Conservation (phyloP, 768 basidiomycete genomes). For the Termitomyces sp. region DNA sequence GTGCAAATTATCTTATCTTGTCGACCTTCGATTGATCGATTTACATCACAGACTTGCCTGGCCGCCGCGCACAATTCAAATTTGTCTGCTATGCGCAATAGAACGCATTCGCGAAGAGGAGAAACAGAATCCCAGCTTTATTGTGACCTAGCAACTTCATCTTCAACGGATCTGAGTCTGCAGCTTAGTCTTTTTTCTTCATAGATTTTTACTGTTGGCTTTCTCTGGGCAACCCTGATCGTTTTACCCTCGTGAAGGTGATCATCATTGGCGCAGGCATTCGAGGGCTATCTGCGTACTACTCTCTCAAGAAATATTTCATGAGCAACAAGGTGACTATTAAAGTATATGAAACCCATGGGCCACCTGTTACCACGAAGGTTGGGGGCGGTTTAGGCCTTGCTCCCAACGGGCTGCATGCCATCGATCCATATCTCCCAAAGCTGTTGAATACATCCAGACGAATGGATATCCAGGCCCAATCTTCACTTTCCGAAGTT, state of each 20-base stretch:
- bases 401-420: constrained; percentile 33
- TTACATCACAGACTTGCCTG: no score
- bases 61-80: neutral
- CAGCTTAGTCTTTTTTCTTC: constrained; percentile 10
- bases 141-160: neutral
- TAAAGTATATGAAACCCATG: constrained; percentile 27
- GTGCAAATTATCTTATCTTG: neutral
- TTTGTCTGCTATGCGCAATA: neutral
- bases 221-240: neutral
- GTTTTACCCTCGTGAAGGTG: constrained; percentile 20
- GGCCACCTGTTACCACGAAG: constrained; percentile 21
- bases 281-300: constrained; percentile 27
- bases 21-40: neutral
- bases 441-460: constrained; percentile 25
- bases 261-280: constrained; percentile 31
- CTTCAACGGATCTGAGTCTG: neutral
- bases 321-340: constrained; percentile 10
- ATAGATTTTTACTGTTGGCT: neutral
- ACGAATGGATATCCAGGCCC: constrained; percentile 9
- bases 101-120: neutral
- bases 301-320: constrained; percentile 28
- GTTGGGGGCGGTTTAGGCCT: constrained; percentile 33
- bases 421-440: constrained; percentile 25
- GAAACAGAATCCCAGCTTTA: neutral
- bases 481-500: constrained; percentile 19